Conservation (phyloP, 106 monocot genomes). For the Allium sativum region DNA sequence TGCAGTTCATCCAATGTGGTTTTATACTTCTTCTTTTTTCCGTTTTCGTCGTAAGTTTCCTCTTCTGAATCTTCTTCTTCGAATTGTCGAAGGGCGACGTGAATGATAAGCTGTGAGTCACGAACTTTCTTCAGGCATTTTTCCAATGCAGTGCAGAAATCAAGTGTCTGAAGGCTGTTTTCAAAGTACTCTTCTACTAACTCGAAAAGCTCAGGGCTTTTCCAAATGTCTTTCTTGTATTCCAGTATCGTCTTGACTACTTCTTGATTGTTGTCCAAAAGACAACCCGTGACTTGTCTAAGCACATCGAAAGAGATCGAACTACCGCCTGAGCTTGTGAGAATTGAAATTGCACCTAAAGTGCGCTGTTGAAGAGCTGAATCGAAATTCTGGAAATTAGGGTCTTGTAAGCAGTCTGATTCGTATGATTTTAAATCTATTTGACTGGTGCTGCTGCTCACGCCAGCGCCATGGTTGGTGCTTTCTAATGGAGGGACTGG, state of each 20-base stretch:
- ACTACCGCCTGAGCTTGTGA: constrained; percentile 53
- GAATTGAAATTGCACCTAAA: constrained; percentile 62
- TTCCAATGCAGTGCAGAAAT: constrained; percentile 83
- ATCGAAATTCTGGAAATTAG: constrained; percentile 66
- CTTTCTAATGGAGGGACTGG: background rate
- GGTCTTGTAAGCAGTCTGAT: constrained; percentile 61
- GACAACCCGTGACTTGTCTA: constrained; percentile 70
- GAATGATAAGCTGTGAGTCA: constrained; percentile 64
- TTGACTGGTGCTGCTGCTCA: background rate
- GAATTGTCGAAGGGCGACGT: constrained; percentile 72
- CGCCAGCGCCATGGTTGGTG: constrained; percentile 2
- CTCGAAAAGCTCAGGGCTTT: constrained; percentile 64
- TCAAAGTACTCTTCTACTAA: constrained; percentile 92
- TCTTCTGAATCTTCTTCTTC: constrained; percentile 21
- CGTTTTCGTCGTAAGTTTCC: background rate
- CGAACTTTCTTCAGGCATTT: constrained; percentile 71
- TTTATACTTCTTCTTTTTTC: constrained; percentile 28
- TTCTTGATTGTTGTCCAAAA: constrained; percentile 92
- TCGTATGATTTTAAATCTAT: constrained; percentile 58
- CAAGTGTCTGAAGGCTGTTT: constrained; percentile 70
- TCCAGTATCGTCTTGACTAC: constrained; percentile 81
- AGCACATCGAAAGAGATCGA: constrained; percentile 71
- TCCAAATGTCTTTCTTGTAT: constrained; percentile 97
- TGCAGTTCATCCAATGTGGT: constrained; percentile 58
- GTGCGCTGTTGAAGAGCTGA: constrained; percentile 66